A percentile compares a stretch with the other conserved stretches of the same genome.
phyloP scores from a whole-genome alignment of 805 yeast species.

The Dipodascopsis uninucleata region DNA sequence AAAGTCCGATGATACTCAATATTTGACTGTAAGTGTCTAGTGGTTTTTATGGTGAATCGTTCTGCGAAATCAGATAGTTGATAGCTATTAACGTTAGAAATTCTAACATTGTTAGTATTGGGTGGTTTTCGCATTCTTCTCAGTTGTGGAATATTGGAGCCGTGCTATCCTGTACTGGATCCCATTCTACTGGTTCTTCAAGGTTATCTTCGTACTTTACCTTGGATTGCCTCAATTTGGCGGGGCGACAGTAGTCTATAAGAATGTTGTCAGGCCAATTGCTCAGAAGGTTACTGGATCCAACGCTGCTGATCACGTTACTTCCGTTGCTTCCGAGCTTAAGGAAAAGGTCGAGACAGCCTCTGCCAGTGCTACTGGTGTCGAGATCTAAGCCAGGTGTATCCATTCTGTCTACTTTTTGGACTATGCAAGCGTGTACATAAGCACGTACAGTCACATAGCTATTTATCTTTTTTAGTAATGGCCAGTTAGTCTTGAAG shows the following conservation, averaged over 20 bases:
- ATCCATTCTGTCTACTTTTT: no score
- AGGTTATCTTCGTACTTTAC: slow-evolving; percentile 82
- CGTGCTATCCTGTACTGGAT: slow-evolving; percentile 84
- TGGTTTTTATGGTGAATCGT: no score
- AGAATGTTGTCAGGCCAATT: slow-evolving; percentile 44
- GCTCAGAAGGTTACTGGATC: slow-evolving; percentile 25
- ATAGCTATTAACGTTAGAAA: neutral
- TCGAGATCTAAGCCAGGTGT: slow-evolving; percentile 23
- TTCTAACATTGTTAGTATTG: slow-evolving; percentile 51
- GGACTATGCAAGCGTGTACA: no score
- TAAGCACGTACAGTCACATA: no score
- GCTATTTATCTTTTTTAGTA: no score
- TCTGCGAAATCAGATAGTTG: slow-evolving; percentile 1
- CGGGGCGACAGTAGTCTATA: slow-evolving; percentile 78
- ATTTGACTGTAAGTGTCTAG: slow-evolving; percentile 41
- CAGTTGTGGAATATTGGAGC: slow-evolving; percentile 94
- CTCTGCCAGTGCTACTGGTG: slow-evolving; percentile 27
- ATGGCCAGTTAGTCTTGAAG: no score
- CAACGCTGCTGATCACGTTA: slow-evolving; percentile 3
- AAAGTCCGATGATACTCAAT: slow-evolving; percentile 75
- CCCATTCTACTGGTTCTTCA: slow-evolving; percentile 94
- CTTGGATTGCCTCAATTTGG: slow-evolving; percentile 82
- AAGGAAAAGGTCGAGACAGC: slow-evolving; percentile 36
- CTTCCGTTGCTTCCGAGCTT: slow-evolving; percentile 29
- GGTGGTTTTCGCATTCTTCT: slow-evolving; percentile 95